These are phyloP conservation scores for Phytophthora fragariae DNA, from an alignment of 352 stramenopile genomes.

Conservation along the genomic window DNA sequence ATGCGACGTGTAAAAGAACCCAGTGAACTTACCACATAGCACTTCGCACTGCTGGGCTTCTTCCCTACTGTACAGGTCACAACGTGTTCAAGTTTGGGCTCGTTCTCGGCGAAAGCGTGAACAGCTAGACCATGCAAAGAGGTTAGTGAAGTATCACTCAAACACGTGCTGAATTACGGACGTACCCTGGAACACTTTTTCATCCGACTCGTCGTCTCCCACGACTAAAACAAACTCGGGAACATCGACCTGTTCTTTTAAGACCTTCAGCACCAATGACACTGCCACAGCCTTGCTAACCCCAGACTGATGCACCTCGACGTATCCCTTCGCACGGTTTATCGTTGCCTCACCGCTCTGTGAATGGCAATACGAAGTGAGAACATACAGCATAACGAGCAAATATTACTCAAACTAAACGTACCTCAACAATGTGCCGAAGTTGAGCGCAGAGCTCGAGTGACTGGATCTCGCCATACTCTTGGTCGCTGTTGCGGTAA, in stretches of 20 bases:
- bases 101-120: slow-evolving; percentile 46
- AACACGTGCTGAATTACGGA: background rate
- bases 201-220: slow-evolving; percentile 98
- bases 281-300: slow-evolving; percentile 74
- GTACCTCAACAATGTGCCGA: slow-evolving; percentile 93
- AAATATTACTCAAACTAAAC: background rate
- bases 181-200: slow-evolving; percentile 85
- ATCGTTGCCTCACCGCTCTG: slow-evolving; percentile 71
- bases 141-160: background rate
- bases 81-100: slow-evolving; percentile 56
- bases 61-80: slow-evolving; percentile 97
- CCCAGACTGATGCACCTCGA: slow-evolving; percentile 79
- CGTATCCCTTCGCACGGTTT: slow-evolving; percentile 66
- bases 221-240: slow-evolving; percentile 96
- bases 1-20: background rate
- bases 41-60: slow-evolving; percentile 96
- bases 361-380: background rate
- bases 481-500: slow-evolving; percentile 97
- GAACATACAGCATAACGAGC: background rate
- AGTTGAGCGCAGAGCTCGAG: slow-evolving; percentile 93
- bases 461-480: slow-evolving; percentile 98
- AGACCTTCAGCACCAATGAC: slow-evolving; percentile 56
- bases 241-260: slow-evolving; percentile 64
- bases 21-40: slow-evolving; percentile 83
- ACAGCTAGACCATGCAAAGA: slow-evolving; percentile 44